Evolutionary conservation across 305 asterid species (phyloP).

Genomic region (Rubia tinctorum): DNA sequence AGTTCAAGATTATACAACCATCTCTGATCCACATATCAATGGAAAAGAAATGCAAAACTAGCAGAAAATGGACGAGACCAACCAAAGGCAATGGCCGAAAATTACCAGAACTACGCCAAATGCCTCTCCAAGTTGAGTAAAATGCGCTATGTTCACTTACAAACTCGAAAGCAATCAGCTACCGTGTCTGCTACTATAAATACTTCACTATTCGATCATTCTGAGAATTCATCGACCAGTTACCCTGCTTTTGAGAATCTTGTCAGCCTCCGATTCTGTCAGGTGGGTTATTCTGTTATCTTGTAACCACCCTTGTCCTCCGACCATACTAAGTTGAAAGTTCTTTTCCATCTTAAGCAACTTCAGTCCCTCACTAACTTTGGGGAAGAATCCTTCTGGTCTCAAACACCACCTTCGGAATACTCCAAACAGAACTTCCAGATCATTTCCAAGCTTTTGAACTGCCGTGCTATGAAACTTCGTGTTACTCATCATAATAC

Average conservation of each 20-base stretch:
- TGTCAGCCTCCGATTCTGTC: conserved; percentile 53
- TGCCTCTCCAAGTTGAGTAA: not conserved
- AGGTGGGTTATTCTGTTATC: conserved; percentile 75
- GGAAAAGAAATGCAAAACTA: not conserved
- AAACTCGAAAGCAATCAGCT: not conserved
- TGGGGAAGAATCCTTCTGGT: conserved; percentile 96
- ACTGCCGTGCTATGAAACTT: conserved; percentile 72
- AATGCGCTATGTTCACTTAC: not conserved
- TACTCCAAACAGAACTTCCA: conserved; percentile 55
- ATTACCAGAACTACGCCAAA: not conserved
- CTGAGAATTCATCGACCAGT: conserved; percentile 28
- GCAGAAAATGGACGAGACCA: not conserved
- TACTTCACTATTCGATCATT: not conserved
- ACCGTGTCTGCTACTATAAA: not conserved
- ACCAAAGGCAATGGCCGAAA: not conserved
- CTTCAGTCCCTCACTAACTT: conserved; percentile 63
- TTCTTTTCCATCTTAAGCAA: conserved; percentile 53
- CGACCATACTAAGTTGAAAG: conserved; percentile 45
- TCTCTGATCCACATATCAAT: not conserved
- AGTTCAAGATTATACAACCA: conserved; percentile 2
- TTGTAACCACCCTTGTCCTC: conserved; percentile 65
- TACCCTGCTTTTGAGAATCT: conserved; percentile 63
- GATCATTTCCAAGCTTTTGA: conserved; percentile 66
- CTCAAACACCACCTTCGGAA: conserved; percentile 79
- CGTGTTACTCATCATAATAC: conserved; percentile 48